Evolutionary conservation across 1,284 basidiomycete species (phyloP).

Genomic region (Cronartium quercuum): DNA sequence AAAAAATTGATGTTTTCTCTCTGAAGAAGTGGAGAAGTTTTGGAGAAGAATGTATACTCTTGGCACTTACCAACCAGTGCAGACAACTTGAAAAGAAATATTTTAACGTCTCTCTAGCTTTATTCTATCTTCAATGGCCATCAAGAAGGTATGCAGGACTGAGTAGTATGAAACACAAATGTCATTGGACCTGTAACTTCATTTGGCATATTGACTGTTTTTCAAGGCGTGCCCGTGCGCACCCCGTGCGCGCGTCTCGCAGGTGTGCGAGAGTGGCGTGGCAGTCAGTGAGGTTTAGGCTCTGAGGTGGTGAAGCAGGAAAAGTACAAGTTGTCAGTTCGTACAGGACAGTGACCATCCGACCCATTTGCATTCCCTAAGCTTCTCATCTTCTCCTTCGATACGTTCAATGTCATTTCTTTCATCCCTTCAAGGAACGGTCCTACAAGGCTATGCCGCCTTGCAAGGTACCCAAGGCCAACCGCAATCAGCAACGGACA

Average conservation of each 20-base stretch:
- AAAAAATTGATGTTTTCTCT: too few relatives aligned
- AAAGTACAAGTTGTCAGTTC: too few relatives aligned
- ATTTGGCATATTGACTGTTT: too few relatives aligned
- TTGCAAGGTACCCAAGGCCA: slow-evolving; percentile 47
- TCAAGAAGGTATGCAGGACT: background rate
- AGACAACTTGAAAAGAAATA: background rate
- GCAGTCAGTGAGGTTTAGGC: background rate
- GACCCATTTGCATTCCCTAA: background rate
- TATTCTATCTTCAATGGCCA: background rate
- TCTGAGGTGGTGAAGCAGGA: background rate
- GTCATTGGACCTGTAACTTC: background rate
- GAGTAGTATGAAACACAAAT: background rate
- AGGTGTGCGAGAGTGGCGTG: background rate
- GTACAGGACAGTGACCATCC: background rate
- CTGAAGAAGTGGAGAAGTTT: too few relatives aligned
- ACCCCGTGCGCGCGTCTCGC: background rate
- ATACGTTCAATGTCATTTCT: slow-evolving; percentile 30
- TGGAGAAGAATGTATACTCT: too few relatives aligned
- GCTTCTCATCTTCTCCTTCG: background rate
- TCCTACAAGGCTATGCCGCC: slow-evolving; percentile 38
- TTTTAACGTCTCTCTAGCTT: background rate
- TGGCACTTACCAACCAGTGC: background rate
- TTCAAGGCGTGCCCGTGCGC: background rate
- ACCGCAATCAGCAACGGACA: slow-evolving; percentile 69
- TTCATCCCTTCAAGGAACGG: slow-evolving; percentile 33